A percentile compares a stretch with the other conserved stretches of the same genome.
These are phyloP conservation scores for Asparagopsis taxiformis DNA, from an alignment of 31 red algal species.

Conservation along the genomic window DNA sequence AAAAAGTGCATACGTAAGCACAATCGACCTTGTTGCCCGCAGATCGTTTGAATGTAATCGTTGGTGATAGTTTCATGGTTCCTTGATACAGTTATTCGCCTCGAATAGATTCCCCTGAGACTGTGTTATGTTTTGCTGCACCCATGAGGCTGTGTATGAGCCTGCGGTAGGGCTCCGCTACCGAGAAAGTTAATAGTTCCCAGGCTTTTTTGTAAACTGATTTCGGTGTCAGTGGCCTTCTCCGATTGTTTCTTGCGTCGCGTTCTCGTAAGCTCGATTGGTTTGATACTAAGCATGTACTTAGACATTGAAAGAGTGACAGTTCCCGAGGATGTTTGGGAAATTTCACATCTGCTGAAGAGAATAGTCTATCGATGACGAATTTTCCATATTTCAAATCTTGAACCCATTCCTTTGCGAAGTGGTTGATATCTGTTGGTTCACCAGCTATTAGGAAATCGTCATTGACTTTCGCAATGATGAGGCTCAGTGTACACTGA, in stretches of 20 bases:
- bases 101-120: neutral
- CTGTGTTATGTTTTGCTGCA: neutral
- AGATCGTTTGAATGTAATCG: neutral
- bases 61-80: neutral
- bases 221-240: neutral
- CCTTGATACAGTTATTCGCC: neutral
- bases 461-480: constrained; percentile 35
- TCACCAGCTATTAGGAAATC: constrained; percentile 41
- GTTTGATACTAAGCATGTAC: constrained; percentile 3
- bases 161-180: neutral
- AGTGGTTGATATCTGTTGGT: constrained; percentile 5
- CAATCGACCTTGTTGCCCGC: no score
- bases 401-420: constrained; percentile 1
- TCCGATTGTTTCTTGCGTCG: neutral
- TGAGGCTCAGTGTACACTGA: constrained; percentile 9
- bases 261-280: neutral
- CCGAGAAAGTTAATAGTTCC: neutral
- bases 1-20: neutral
- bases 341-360: constrained; percentile 18
- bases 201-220: neutral
- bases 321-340: neutral
- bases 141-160: neutral
- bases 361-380: constrained; percentile 12
- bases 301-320: constrained; percentile 5
- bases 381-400: constrained; percentile 26